phyloP scores from a whole-genome alignment of 2,329 filamentous ascomycete genomes.

The Hypoxylon sp. region DNA sequence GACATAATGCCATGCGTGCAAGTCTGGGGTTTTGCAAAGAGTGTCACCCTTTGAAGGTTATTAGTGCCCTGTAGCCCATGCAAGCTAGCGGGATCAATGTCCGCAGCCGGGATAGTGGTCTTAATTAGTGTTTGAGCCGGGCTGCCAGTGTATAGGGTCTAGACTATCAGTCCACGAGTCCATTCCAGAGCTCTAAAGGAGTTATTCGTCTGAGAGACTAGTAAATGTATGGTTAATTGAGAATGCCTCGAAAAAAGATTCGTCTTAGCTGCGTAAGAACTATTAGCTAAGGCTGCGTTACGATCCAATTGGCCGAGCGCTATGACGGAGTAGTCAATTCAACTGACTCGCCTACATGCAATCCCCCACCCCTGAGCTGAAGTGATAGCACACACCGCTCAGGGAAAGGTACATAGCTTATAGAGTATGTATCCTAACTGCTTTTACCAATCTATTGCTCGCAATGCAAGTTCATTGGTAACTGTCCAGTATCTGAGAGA shows the following conservation, averaged over 20 bases:
- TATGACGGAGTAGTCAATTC: not conserved
- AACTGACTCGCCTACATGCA: not conserved
- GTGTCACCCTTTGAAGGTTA: not conserved
- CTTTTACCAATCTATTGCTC: not conserved
- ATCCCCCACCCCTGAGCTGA: not conserved
- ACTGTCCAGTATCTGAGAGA: not conserved
- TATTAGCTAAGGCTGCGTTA: not conserved
- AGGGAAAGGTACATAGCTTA: not conserved
- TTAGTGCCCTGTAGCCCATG: slow-evolving; percentile 17
- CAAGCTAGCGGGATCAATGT: slow-evolving; percentile 34
- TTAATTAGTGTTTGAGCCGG: slow-evolving; percentile 17
- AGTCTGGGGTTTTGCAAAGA: not conserved
- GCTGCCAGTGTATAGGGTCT: slow-evolving; percentile 13
- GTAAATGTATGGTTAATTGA: not conserved
- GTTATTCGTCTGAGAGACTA: not conserved
- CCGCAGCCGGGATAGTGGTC: slow-evolving; percentile 32
- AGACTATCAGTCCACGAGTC: slow-evolving; percentile 3
- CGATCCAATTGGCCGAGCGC: not conserved
- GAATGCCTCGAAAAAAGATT: not conserved
- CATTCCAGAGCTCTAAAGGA: not conserved
- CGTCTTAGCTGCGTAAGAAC: not conserved
- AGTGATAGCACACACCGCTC: not conserved
- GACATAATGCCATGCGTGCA: not conserved
- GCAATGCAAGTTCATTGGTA: not conserved
- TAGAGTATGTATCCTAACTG: too few species aligned